Evolutionary conservation across 805 yeast species (phyloP), one percentile per base, ranked within the genome.

Genomic region (Saccharomycopsis microspora): DNA sequence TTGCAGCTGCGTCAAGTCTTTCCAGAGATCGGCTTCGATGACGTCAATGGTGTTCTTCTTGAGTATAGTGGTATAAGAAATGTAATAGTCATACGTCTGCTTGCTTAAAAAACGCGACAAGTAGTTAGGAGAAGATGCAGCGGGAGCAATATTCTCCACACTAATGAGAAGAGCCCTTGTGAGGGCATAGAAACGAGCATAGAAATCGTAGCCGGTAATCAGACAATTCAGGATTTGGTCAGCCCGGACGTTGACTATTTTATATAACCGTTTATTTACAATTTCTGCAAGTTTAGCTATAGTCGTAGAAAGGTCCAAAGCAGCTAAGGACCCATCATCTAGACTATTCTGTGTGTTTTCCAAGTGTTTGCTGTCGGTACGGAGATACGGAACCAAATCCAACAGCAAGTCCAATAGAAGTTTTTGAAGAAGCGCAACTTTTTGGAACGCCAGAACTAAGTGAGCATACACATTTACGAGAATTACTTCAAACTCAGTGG

Each of bases 341-440:
- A 57, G 27, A 48, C 32, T 10, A 48, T 39, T 19, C 49, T 46
- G 34, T 29, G 29, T 48, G 11, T 8, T n/a, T 19, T 19, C 28
- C n/a, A 35, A 27, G 9, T 36, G 39, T 28, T 37, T 32, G 35
- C 37, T 41, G 10, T 44, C 62, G 44, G 60, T 59, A 4, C 54
- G 47, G n/a, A 63, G 45, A 32, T 65, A 56, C 8, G 55, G 61
- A 3, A 66, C 43, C 57, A 71, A 66, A 44, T 71, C 74, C 32
- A 82, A 63, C 0, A 94, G 80, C 46, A 84, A 59, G 54, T 86
- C 93, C 9, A 93, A 68, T 32, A 90, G 62, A 4, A 85, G 56
- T 60, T 87, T 88, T 59, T 88, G 95, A 50, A 88, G 96, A 5
- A 76, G 66, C 1, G 85, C 77, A 32, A 89, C 66, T 49, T 95